Evolutionary conservation across 441 rosid species (phyloP).

Genomic region (Bocquillonia castaneifolia): DNA sequence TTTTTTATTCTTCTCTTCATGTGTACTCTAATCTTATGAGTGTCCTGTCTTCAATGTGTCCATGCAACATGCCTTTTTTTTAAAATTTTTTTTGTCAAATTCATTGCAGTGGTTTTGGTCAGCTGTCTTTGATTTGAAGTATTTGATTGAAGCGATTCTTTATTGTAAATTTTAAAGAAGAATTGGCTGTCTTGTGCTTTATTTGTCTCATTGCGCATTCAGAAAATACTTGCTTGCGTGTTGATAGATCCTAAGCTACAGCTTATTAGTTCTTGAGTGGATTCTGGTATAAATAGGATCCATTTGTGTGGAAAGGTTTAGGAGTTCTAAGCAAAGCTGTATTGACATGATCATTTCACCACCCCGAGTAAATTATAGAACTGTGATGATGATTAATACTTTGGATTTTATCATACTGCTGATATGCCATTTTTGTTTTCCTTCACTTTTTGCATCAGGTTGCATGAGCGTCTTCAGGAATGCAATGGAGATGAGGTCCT

Average conservation of each 20-base stretch:
- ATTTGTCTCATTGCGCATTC: neutral
- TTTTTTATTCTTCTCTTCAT: too few species aligned
- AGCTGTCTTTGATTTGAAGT: neutral
- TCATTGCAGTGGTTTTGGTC: neutral
- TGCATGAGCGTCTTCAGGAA: slow-evolving; percentile 89
- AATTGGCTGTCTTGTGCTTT: neutral
- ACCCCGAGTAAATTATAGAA: too few species aligned
- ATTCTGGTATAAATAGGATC: too few species aligned
- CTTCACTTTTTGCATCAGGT: slow-evolving; percentile 42
- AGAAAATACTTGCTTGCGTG: too few species aligned
- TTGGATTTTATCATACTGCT: slow-evolving; percentile 7
- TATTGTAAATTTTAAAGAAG: neutral
- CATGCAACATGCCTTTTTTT: too few species aligned
- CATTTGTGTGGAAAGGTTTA: too few species aligned
- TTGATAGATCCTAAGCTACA: too few species aligned
- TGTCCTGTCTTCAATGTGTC: too few species aligned
- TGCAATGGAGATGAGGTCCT: slow-evolving; percentile 85
- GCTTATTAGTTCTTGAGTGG: neutral
- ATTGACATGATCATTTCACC: too few species aligned
- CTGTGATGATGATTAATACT: neutral
- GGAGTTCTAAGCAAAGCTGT: neutral
- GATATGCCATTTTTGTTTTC: slow-evolving; percentile 5
- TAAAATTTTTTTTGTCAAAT: too few species aligned
- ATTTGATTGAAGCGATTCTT: neutral
- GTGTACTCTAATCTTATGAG: too few species aligned